Evolutionary conservation across 371 early-diverging fungal species (phyloP), one percentile per base, ranked within the genome.

Genomic region (Encephalitozoon hellem): DNA sequence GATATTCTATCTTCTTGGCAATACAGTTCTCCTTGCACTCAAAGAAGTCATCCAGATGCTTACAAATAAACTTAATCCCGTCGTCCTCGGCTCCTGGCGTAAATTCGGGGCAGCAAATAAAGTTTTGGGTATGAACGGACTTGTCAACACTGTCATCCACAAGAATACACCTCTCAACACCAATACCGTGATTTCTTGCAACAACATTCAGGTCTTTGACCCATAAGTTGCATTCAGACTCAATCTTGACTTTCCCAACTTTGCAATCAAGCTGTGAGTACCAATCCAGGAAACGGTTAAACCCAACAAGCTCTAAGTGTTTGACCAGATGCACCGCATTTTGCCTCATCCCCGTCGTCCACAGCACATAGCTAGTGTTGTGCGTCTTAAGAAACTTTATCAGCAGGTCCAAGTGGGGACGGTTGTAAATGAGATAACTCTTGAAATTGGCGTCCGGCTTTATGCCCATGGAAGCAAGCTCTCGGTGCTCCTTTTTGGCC

Each of bases 311-410:
- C 21, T 67, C 59, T 1, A 83, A 26, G 41, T 51, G 23, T 26
- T 69, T 65, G 15, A 71, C 43, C 43, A 80, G 47, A 23, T 68
- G 45, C 23, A 68, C 30, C 8, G 70, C 73, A 75, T 83, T 83
- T 28, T 75, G 67, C 49, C 69, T 77, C 78, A 80, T 69, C 0
- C 78, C 78, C 6, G 80, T 83, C 0, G 83, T 77, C 83, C 83
- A 83, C 6, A 83, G 64, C 4, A 80, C 54, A 55, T 83, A 83
- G 9, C 53, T 30, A 11, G 80, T 32, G 4, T 68, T 45, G 47
- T 83, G 55, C 0, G 18, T 18, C 34, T 76, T 59, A 39, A 83
- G 59, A 73, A 66, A 83, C 1, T 69, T 25, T 21, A 65, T 25
- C 6, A 83, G 54, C 38, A 74, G 15, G 1, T 63, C 63, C 18